Evolutionary conservation across 73 alveolate genomes (phyloP), one percentile per base, ranked within the genome.

Genomic region (Stentor coeruleus): DNA sequence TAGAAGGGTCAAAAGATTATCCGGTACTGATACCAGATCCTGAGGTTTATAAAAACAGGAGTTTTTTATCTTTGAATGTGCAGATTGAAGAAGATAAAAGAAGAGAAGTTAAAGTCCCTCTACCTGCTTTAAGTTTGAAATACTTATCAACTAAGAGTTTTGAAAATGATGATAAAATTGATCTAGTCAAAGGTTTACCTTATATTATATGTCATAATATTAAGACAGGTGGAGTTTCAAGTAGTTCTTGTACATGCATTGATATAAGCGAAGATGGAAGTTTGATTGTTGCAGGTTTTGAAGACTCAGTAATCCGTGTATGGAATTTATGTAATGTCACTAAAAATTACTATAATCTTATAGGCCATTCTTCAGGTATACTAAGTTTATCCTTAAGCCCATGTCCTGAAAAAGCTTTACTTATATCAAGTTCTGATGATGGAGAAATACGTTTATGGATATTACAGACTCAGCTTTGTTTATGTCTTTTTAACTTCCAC

Each of bases 401-500:
- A n/a, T n/a, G n/a, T n/a, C 88, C 91, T 83, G 96, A 93, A 77
- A 91, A 89, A 73, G 92, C 85, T 35, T 73, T 82, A 76, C 59
- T 95, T 74, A 88, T 93, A 6, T 85, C 97, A 37, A 88, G 96
- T 37, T 87, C 97, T 35, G 90, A 81, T 40, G 99, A 93, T 77
- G 73, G 91, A n/a, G 83, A 95, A 3, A 89, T 95, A 58, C 86
- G 99, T 66, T 89, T 93, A 58, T 95, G 99, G 98, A 77, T 88
- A 58, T 59, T 93, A n/a, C 91, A 88, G 38, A 73, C 90, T 37
- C 74, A 87, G 81, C 73, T 92, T 59, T 77, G 93, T 74, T 59
- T 87, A 30, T 87, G 88, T 37, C 85, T 90, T 3, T 95, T 74
- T 77, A 84, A 89, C 81, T 97, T 95, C 0, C 98, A 95, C 87